Base-by-base conservation (phyloP, 768 basidiomycete species). In the Antrodiella citrinella region DNA sequence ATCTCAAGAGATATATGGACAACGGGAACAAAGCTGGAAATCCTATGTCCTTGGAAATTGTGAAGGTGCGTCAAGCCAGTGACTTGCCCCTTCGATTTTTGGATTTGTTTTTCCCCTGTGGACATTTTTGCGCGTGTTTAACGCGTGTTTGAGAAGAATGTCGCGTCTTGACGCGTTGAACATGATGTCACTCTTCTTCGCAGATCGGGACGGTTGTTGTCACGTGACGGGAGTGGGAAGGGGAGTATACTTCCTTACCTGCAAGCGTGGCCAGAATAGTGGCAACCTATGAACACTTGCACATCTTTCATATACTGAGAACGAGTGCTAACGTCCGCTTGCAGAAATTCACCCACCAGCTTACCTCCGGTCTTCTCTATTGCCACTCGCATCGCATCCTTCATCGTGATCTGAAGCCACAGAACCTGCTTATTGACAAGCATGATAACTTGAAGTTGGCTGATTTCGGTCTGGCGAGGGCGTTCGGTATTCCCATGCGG, bases 1-100 rank as follows among this genome's bases (percentile, higher is more conserved):
- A 99, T 69, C 70, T 99, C 54, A 99, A 99, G 68, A 79, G 88
- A 26, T 99, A 94, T 69, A 97, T 98, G 80, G 96, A 98, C 65
- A 81, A 82, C 30, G 82, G 84, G 46, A 93, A 78, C 64, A 79
- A 76, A 62, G 71, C 70, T 46, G 79, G 84, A 51, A 79, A 77
- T 38, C 88, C 90, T 39, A 82, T 97, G 55, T 72, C 81, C 19
- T 72, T 76, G 44, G 77, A 78, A 24, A 81, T 86, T 54, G 82
- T 84, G 68, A 91, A 94, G 84, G 94, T 91, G 60, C 62, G 85
- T 44, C 30, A 40, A 35, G 47, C 42, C 18, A n/a, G 26, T 26
- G 50, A 12, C 24, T 48, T 26, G 15, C 50, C 10, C 38, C 18
- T 45, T 26, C 47, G 41, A 18, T 25, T 13, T 18, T 3, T 18